These are phyloP conservation scores for Crithidia mellificae DNA, from an alignment of 208 protist species.

Conservation along the genomic window DNA sequence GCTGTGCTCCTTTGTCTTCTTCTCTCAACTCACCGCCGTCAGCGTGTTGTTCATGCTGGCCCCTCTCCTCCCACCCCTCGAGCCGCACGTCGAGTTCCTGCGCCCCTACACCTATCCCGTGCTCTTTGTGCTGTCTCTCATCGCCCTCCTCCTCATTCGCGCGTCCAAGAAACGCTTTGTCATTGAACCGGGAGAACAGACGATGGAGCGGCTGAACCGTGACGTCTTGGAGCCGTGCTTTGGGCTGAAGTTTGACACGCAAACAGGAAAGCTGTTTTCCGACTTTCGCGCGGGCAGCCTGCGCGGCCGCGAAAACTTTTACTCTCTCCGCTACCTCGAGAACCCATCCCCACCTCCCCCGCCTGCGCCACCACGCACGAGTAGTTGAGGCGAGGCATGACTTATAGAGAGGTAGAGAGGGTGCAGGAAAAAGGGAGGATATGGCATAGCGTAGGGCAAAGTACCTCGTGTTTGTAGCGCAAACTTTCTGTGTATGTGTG, in stretches of 20 bases:
- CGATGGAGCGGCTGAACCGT: slow-evolving; percentile 72
- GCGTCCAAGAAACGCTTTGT: slow-evolving; percentile 72
- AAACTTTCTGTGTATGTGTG: background rate
- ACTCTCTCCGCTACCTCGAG: slow-evolving; percentile 52
- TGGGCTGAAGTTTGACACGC: slow-evolving; percentile 71
- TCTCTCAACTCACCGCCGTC: slow-evolving; percentile 35
- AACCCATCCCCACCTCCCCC: background rate
- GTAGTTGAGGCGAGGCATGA: too few relatives aligned
- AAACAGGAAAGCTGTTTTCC: slow-evolving; percentile 68
- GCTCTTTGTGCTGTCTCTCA: slow-evolving; percentile 41
- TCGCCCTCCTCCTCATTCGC: slow-evolving; percentile 65
- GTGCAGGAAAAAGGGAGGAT: too few relatives aligned
- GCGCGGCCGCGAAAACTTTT: slow-evolving; percentile 47
- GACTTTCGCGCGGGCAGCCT: slow-evolving; percentile 45
- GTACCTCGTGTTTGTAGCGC: too few relatives aligned
- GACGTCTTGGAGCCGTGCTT: slow-evolving; percentile 82
- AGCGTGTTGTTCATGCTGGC: slow-evolving; percentile 43
- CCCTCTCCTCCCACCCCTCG: slow-evolving; percentile 43
- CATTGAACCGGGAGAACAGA: slow-evolving; percentile 80
- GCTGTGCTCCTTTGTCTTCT: slow-evolving; percentile 67
- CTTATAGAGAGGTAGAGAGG: too few relatives aligned
- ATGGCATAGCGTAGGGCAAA: too few relatives aligned
- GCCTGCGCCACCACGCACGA: background rate
- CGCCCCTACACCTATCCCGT: slow-evolving; percentile 24
- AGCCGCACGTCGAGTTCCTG: slow-evolving; percentile 30